Conservation (phyloP, 345 rosid species). For the Eucalyptus marginata region DNA sequence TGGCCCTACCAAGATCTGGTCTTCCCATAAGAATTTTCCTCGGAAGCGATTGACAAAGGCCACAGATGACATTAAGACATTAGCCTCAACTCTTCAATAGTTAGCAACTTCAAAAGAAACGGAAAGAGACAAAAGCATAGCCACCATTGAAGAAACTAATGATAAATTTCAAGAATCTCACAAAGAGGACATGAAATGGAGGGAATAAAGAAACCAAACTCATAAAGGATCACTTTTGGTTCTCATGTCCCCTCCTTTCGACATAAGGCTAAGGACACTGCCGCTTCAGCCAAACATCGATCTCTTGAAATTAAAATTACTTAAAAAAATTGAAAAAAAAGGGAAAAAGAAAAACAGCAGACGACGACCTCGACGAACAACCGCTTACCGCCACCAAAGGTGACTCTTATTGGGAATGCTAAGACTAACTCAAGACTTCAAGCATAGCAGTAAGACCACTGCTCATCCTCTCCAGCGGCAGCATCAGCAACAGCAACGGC, state of each 20-base stretch:
- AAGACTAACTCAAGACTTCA: slow-evolving; percentile 2
- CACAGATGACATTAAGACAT: background rate
- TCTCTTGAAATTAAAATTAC: background rate
- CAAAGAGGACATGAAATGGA: background rate
- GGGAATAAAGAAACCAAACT: background rate
- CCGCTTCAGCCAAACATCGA: background rate
- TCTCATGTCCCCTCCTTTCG: background rate
- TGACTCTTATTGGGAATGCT: background rate
- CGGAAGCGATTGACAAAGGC: background rate
- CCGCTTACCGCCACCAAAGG: background rate
- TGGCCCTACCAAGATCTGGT: background rate
- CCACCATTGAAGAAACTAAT: background rate
- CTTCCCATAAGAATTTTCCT: background rate
- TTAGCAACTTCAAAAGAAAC: background rate
- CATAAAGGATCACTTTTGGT: background rate
- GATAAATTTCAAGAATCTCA: background rate
- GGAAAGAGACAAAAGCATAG: background rate
- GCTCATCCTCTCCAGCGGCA: slow-evolving; percentile 40
- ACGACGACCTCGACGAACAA: background rate
- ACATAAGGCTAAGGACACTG: background rate
- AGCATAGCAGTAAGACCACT: slow-evolving; percentile 65
- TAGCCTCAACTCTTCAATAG: background rate
- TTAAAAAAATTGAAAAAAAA: background rate
- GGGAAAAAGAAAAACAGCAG: background rate
- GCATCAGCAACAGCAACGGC: slow-evolving; percentile 18